Base-by-base conservation (phyloP, 345 rosid species). In the Lumnitzera racemosa region DNA sequence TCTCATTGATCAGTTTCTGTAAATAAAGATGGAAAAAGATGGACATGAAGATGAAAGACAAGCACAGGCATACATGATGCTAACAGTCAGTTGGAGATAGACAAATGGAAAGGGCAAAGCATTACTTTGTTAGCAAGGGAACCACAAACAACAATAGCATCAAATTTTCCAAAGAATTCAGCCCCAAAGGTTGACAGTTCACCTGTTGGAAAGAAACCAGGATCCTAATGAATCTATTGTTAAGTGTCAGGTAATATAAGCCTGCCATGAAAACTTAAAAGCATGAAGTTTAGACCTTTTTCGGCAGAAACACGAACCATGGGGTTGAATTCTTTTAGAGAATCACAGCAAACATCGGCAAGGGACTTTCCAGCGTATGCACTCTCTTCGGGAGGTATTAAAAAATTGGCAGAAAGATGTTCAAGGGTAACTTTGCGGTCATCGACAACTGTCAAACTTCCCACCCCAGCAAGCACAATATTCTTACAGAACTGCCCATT, bases 391-490 rank as follows among this genome's bases (percentile, higher is more conserved):
- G 88, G 88, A 0, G 81, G 82, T 24, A 94, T 75, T 73, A 94
- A 74, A 64, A 94, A 90, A 74, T 86, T 94, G 8, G 96, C 91
- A 53, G 81, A 80, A 61, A 81, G 61, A 41, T 82, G 73, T 47
- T 80, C 84, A 67, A 86, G 88, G 6, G 75, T 77, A 17, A 84
- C 86, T 47, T 68, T 54, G 13, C 95, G 73, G 65, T 86, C 89
- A 74, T 94, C 99, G 76, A 90, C 77, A 61, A 90, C 62, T 3
- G 97, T 90, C 80, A 94, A 63, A 68, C 88, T 83, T 29, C 99
- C 95, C 56, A 94, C 89, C 72, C 99, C 99, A 12, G 97, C 95
- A 67, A 88, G 74, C 4, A 90, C 99, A 66, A 94, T 82, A 75
- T 94, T 94, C 81, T 94, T 94, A 84, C 97, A 94, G 76, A 94